Evolutionary conservation across 2,329 filamentous ascomycete genomes (phyloP).

Genomic region (Dryadomyces quercus-mongolicae): DNA sequence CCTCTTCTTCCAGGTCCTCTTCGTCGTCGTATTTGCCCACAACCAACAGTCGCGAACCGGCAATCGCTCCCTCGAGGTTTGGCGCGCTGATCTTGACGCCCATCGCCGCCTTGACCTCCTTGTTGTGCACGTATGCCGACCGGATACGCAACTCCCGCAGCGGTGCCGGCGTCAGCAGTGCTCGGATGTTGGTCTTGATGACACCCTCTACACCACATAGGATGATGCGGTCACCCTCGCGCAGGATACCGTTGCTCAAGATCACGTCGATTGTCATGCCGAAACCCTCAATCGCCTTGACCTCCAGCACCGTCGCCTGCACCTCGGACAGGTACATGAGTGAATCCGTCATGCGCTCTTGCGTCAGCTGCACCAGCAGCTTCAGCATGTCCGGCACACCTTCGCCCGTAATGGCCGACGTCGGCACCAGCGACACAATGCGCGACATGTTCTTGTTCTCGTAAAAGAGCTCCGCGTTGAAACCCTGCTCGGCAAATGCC

Average conservation of each 20-base stretch:
- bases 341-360: constrained; percentile 93
- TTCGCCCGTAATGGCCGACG: constrained; percentile 96
- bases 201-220: constrained; percentile 94
- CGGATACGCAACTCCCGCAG: constrained; percentile 92
- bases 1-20: constrained; percentile 90
- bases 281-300: constrained; percentile 97
- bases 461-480: constrained; percentile 94
- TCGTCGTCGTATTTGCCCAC: constrained; percentile 94
- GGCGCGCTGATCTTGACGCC: constrained; percentile 99
- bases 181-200: constrained; percentile 90
- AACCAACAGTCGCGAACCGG: constrained; percentile 86
- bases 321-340: constrained; percentile 98
- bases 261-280: constrained; percentile 98
- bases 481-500: constrained; percentile 89
- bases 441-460: constrained; percentile 97
- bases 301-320: constrained; percentile 93
- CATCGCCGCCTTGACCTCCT: constrained; percentile 94
- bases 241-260: constrained; percentile 86
- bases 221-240: constrained; percentile 89
- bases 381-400: constrained; percentile 98
- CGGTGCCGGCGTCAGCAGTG: constrained; percentile 81
- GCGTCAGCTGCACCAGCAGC: constrained; percentile 80
- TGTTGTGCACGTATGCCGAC: constrained; percentile 95
- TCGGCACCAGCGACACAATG: constrained; percentile 91
- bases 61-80: constrained; percentile 89